Conservation (phyloP, 139 green algal genomes). For the Chlorella sp. region DNA sequence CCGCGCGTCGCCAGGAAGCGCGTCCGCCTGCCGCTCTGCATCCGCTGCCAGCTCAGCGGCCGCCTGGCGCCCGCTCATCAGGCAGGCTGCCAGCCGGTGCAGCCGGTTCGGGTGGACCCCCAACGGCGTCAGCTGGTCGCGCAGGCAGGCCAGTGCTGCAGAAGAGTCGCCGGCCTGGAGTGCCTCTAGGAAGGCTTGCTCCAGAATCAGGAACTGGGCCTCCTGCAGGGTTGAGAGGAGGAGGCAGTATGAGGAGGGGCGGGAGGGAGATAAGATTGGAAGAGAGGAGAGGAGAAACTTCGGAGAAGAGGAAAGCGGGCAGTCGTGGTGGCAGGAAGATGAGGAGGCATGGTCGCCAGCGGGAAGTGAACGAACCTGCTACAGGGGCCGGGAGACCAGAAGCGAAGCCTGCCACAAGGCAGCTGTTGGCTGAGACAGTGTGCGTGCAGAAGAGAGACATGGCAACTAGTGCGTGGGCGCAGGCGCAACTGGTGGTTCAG, state of each 20-base stretch:
- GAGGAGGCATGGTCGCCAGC: too few relatives aligned
- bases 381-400: too few relatives aligned
- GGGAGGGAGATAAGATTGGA: neutral
- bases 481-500: too few relatives aligned
- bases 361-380: too few relatives aligned
- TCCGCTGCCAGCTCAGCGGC: neutral
- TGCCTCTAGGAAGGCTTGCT: constrained; percentile 75
- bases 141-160: constrained; percentile 43
- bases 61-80: constrained; percentile 7
- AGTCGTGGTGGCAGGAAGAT: too few relatives aligned
- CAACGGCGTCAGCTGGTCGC: constrained; percentile 54
- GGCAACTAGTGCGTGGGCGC: too few relatives aligned
- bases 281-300: neutral
- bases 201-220: constrained; percentile 62
- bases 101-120: constrained; percentile 56
- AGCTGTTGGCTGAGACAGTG: too few relatives aligned
- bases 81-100: constrained; percentile 58
- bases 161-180: constrained; percentile 52
- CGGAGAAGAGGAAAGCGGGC: neutral
- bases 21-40: neutral
- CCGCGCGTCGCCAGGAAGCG: neutral
- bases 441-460: too few relatives aligned
- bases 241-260: too few relatives aligned
- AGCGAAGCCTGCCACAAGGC: too few relatives aligned
- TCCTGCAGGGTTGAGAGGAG: neutral